phyloP scores from a whole-genome alignment of 148 eudicot species.

The Bassia scoparia region DNA sequence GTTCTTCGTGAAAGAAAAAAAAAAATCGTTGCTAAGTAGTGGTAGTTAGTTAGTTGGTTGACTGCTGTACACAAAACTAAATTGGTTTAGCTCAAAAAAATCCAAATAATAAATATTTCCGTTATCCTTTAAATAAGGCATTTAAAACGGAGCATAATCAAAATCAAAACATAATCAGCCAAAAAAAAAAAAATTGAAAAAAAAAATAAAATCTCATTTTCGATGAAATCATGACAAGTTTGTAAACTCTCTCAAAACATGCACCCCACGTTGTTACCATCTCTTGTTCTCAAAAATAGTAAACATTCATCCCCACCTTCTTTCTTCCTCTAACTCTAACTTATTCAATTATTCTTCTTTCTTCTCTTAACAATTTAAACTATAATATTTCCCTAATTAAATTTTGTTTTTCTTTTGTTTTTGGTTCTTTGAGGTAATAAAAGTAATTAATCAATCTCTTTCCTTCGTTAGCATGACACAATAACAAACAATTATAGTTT shows the following conservation, averaged over 20 bases:
- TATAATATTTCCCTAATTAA: too few species aligned
- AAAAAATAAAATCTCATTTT: not conserved
- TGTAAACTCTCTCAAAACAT: conserved; percentile 22
- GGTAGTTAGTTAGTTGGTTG: too few species aligned
- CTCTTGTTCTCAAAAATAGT: conserved; percentile 27
- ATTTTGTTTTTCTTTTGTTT: conserved; percentile 3
- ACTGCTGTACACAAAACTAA: too few species aligned
- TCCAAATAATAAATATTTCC: too few species aligned
- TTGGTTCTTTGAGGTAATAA: not conserved
- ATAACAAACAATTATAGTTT: conserved; percentile 21
- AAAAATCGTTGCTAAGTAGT: too few species aligned
- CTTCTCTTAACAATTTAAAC: not conserved
- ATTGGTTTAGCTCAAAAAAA: too few species aligned
- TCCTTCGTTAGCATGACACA: conserved; percentile 19
- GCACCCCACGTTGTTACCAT: conserved; percentile 29
- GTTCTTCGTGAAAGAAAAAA: too few species aligned
- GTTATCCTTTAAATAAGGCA: too few species aligned
- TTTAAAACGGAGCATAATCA: too few species aligned
- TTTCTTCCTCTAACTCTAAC: not conserved
- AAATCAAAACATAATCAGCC: conserved; percentile 7
- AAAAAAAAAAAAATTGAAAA: not conserved
- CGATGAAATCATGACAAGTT: conserved; percentile 20
- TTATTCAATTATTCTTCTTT: not conserved
- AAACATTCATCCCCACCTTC: conserved; percentile 27
- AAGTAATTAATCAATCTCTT: conserved; percentile 10